Evolutionary conservation across 225 moss, liverwort and hornwort species (phyloP), one percentile per base, ranked within the genome.

Genomic region (Physcomitrellopsis africana): DNA sequence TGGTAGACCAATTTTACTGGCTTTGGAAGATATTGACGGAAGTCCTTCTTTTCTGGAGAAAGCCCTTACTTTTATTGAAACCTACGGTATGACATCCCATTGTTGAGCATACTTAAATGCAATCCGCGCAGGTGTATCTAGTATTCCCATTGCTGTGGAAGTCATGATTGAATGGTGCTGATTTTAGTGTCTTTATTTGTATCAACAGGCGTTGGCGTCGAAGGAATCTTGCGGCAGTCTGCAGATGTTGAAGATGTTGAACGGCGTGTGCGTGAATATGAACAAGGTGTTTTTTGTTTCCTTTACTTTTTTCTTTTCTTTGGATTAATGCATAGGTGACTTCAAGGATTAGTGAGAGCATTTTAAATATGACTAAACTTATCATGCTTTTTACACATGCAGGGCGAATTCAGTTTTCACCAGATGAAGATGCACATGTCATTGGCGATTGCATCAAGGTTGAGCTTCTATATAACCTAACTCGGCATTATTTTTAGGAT

Each of bases 371-470:
- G 65, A 53, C 58, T 73, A 62, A 81, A 77, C 72, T 0, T 20
- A 17, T 26, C 0, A 1, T 18, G 12, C 29, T 49, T 23, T 54
- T 63, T 46, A 20, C 49, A 0, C 68, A 20, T 61, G 1, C 67
- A 89, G 93, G 94, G 37, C 86, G 91, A 60, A 94, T 73, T 42
- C 89, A 87, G 51, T 94, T 97, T 81, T 86, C 81, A 45, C 89
- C 92, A 69, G 91, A 97, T 75, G 96, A 97, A 83, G 96, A 97
- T 87, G 96, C 96, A 10, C 96, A 97, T 83, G 91, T 97, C 17
- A 90, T 97, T 75, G 96, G 92, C 60, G 96, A 97, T 79, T 97
- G 96, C 74, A 85, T 97, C 22, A 97, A 97, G 96, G 96, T 94
- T 68, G 53, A 58, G 46, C 45, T 58, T 23, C 52, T 44, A n/a